Base-by-base conservation (phyloP, 139 green algal species). In the Dunaliella primolecta region DNA sequence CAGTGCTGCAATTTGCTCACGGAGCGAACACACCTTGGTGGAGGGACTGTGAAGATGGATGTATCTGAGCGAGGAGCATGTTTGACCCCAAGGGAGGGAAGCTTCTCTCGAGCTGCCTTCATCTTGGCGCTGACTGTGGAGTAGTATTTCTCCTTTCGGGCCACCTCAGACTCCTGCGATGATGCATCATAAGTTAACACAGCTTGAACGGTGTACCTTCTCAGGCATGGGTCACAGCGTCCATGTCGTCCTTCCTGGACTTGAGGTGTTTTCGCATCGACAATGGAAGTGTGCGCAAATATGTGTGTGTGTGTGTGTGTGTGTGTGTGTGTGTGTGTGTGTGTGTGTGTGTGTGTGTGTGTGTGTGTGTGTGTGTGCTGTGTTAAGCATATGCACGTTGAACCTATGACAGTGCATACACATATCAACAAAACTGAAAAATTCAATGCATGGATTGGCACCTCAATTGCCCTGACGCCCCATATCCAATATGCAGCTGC, bases 91-190 rank as follows among this genome's bases (percentile, higher is more conserved):
- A 91, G 85, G 1, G 85, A 72, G 30, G 88, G 88, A 38, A 91
- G 83, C 85, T 86, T 82, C 85, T 91, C 88, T 0, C 88, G 78
- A 2, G 88, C 88, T 36, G 83, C 85, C 80, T 91, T 91, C 88
- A 91, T 91, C 75, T 91, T 91, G 36, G 88, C 88, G 25, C 56
- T 79, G n/a, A 91, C 79, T 11, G 88, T 91, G 80, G 64, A 78
- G 85, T 46, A 55, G 64, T 87, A 91, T 23, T 75, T 74, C 0
- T 89, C 82, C 80, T 91, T 91, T 36, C 88, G 83, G 29, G 86
- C 85, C 31, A 83, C 46, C 80, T 83, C 80, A 25, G 80, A 55
- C 1, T 35, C 34, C 77, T 81, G 77, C 77, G 70, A n/a, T n/a
- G n/a, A n/a, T n/a, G n/a, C n/a, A 24, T 3, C 11, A 31, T 84